Evolutionary conservation across 768 basidiomycete genomes (phyloP).

Genomic region (Imleria badia): DNA sequence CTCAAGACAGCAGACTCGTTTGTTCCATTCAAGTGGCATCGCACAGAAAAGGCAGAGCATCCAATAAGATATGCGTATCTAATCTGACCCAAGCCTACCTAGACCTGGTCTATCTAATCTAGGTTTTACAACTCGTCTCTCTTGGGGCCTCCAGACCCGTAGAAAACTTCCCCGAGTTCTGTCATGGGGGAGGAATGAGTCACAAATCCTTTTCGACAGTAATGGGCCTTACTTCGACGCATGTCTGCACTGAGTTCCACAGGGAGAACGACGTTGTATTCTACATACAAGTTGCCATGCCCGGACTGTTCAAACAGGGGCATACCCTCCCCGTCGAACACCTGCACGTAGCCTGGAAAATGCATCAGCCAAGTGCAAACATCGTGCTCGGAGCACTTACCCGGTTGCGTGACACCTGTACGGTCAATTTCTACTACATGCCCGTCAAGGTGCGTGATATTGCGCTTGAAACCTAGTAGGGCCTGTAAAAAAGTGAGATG

Average conservation of each 20-base stretch:
- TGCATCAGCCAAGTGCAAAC: background rate
- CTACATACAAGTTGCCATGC: slow-evolving; percentile 85
- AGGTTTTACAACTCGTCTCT: slow-evolving; percentile 42
- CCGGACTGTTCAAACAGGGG: slow-evolving; percentile 57
- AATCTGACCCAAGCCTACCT: too few relatives aligned
- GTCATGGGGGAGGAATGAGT: slow-evolving; percentile 14
- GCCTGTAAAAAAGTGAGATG: slow-evolving; percentile 53
- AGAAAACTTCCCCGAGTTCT: slow-evolving; percentile 61
- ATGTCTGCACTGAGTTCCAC: slow-evolving; percentile 63
- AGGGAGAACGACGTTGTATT: slow-evolving; percentile 92
- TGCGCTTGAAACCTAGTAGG: slow-evolving; percentile 92
- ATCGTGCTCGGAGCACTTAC: slow-evolving; percentile 35
- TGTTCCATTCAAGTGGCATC: too few relatives aligned
- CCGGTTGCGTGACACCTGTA: slow-evolving; percentile 88
- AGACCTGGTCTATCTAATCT: slow-evolving; percentile 3
- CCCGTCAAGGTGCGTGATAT: slow-evolving; percentile 91
- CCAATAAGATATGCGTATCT: too few relatives aligned
- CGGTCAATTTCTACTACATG: slow-evolving; percentile 69
- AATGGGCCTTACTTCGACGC: slow-evolving; percentile 65
- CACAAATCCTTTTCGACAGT: background rate
- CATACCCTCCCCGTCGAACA: slow-evolving; percentile 88
- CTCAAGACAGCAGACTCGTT: too few relatives aligned
- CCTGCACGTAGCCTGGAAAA: slow-evolving; percentile 76
- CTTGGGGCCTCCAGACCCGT: slow-evolving; percentile 29
- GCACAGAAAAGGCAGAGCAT: too few relatives aligned